A percentile compares a stretch with the other conserved stretches of the same genome.
phyloP scores from a whole-genome alignment of 2,329 filamentous ascomycete genomes.

The Aspergillus chevalieri region DNA sequence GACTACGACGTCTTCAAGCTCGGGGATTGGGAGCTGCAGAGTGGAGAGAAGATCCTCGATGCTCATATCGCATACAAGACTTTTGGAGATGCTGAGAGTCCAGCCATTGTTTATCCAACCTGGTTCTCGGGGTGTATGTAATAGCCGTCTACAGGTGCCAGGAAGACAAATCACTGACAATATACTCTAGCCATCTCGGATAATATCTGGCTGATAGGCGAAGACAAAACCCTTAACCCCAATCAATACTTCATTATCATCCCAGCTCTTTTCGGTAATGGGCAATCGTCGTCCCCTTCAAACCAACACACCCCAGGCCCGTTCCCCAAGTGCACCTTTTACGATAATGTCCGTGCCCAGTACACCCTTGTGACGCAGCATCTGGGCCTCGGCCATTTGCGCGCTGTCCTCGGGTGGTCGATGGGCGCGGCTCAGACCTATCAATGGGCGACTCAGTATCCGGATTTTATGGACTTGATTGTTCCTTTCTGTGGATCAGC shows the following conservation, averaged over 20 bases:
- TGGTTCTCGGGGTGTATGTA: constrained; percentile 62
- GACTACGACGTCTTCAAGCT: constrained; percentile 52
- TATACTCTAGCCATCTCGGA: constrained; percentile 50
- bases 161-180: constrained; percentile 5
- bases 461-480: constrained; percentile 59
- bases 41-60: constrained; percentile 54
- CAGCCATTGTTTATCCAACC: constrained; percentile 68
- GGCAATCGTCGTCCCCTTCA: constrained; percentile 62
- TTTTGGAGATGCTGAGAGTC: constrained; percentile 56
- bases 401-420: constrained; percentile 62
- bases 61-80: constrained; percentile 74
- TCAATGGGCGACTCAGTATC: constrained; percentile 59
- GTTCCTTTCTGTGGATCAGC: constrained; percentile 63
- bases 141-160: not conserved
- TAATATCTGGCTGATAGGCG: constrained; percentile 68
- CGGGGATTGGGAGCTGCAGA: constrained; percentile 62
- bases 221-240: constrained; percentile 59
- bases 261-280: constrained; percentile 63
- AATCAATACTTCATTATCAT: constrained; percentile 63
- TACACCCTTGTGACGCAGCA: constrained; percentile 59
- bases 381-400: constrained; percentile 54
- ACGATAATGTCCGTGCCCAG: constrained; percentile 65
- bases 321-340: constrained; percentile 59
- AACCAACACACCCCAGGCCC: constrained; percentile 51
- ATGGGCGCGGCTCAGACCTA: constrained; percentile 65